Evolutionary conservation across 2,329 filamentous ascomycete species (phyloP), one percentile per base, ranked within the genome.

Genomic region (Harringtonia aguacate): DNA sequence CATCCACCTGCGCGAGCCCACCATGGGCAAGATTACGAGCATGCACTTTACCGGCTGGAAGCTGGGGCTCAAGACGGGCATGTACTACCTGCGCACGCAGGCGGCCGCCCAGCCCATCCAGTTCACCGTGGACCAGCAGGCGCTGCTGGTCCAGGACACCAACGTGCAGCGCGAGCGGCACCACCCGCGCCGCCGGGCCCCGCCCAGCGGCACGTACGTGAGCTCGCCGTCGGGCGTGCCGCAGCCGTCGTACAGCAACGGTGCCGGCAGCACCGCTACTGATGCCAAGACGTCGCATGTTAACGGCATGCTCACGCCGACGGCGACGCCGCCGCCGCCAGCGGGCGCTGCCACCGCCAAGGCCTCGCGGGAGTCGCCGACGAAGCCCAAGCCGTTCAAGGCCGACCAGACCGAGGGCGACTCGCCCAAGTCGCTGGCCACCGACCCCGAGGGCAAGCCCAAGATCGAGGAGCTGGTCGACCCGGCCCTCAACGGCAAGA

Each of bases 31-130:
- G 77, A 95, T 98, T 65, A 98, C 92, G 48, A 92, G 84, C 64
- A 98, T 98, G 92, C 92, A 98, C 72, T 98, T 98, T 61, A 79
- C 92, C 39, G 92, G 92, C 56, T 98, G 92, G 92, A 98, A 97
- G 76, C 81, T 97, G 53, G 92, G 92, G 59, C 79, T 98, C 55
- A 98, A 98, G 84, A 98, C 92, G 30, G 92, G 92, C 72, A 97
- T 98, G 92, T 98, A 98, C 81, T 98, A 98, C 69, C 81, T 98
- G 56, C 87, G 92, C 58, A 98, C 92, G 39, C 92, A 94, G 80
- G 92, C 92, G 51, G 92, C 92, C 30, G 89, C 89, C 17, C 88
- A 89, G 38, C 92, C 92, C 43, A 98, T 98, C 54, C 92, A 98
- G 67, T 98, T 98, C 72, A 98, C 92, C 5, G 92, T 98, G 59